A percentile compares a stretch with the other conserved stretches of the same genome.
Conservation (phyloP, 75 land plant species). For the Sequoia sempervirens region DNA sequence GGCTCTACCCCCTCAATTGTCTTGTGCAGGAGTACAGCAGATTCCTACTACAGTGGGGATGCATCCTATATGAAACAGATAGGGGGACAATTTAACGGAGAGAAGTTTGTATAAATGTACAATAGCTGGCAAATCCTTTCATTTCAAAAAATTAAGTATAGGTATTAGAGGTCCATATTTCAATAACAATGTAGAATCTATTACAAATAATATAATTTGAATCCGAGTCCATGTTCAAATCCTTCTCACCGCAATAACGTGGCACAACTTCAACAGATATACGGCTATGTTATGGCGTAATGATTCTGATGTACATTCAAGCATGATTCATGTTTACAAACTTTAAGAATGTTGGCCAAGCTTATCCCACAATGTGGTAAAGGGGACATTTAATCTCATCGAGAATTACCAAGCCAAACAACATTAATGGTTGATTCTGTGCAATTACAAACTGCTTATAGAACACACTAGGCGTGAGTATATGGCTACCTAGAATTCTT, state of each 20-base stretch:
- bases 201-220: not conserved
- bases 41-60: not conserved
- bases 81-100: not conserved
- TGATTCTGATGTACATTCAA: not conserved
- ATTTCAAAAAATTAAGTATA: not conserved
- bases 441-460: not conserved
- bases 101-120: not conserved
- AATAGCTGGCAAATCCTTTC: not conserved
- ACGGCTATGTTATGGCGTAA: not conserved
- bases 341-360: not conserved
- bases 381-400: not conserved
- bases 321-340: not conserved
- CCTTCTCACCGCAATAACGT: not conserved
- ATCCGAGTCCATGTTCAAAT: not conserved
- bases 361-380: not conserved
- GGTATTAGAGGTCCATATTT: not conserved
- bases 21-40: not conserved
- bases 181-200: not conserved
- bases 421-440: not conserved
- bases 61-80: not conserved
- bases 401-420: not conserved
- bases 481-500: not conserved
- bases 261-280: not conserved
- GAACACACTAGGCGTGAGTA: not conserved
- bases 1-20: not conserved